phyloP scores from a whole-genome alignment of 805 yeast species.

The Kazachstania bromeliacearum region DNA sequence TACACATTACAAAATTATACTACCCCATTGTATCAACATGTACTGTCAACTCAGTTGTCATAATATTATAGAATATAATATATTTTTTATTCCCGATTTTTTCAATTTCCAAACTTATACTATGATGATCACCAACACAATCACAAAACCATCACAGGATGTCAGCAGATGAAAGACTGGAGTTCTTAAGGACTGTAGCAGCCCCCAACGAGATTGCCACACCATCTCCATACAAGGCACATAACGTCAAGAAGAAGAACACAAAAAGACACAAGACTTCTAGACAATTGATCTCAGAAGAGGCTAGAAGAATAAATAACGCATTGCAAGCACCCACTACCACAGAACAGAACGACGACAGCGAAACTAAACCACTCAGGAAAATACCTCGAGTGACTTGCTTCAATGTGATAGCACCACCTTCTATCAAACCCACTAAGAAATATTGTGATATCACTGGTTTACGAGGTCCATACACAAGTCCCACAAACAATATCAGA shows the following conservation, averaged over 20 bases:
- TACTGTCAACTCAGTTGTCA: no score
- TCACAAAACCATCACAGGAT: no score
- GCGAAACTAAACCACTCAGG: constrained; percentile 25
- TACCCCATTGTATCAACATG: no score
- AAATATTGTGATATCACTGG: constrained; percentile 94
- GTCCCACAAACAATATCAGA: constrained; percentile 65
- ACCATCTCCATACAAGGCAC: constrained; percentile 46
- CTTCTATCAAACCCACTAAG: constrained; percentile 70
- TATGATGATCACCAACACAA: no score
- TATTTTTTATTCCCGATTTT: no score
- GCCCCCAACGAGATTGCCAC: constrained; percentile 12
- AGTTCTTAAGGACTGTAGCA: constrained; percentile 22
- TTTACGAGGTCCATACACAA: constrained; percentile 62
- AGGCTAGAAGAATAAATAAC: constrained; percentile 51
- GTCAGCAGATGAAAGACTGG: constrained; percentile 17
- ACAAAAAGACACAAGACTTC: constrained; percentile 61
- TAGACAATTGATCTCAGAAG: constrained; percentile 69
- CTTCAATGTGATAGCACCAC: constrained; percentile 72
- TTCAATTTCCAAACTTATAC: no score
- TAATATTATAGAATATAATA: no score
- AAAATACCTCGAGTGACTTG: constrained; percentile 63
- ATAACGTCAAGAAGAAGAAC: constrained; percentile 25
- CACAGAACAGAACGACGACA: not conserved
- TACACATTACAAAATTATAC: no score
- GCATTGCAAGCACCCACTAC: not conserved